phyloP scores from a whole-genome alignment of 495 filamentous ascomycete species.

The Trypethelium eluteriae region DNA sequence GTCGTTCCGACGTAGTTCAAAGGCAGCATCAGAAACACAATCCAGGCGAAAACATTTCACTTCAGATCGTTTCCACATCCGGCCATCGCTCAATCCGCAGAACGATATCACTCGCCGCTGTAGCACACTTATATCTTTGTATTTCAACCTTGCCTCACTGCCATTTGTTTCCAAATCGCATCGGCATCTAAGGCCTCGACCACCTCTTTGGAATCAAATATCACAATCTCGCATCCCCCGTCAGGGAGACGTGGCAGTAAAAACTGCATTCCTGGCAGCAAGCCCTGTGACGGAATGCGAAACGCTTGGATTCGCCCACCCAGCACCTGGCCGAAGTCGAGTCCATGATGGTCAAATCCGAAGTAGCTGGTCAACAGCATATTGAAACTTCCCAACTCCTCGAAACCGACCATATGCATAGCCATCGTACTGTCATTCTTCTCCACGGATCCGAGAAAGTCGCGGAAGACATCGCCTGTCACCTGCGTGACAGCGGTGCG shows the following conservation, averaged over 20 bases:
- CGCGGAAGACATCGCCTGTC: neutral
- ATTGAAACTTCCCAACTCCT: neutral
- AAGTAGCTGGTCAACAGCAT: neutral
- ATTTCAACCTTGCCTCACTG: neutral
- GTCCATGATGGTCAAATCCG: neutral
- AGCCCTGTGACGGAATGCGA: neutral
- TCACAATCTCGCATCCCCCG: neutral
- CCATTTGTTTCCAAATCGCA: neutral
- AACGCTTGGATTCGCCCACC: neutral
- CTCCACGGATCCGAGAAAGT: neutral
- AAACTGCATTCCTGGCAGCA: neutral
- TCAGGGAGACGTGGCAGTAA: neutral
- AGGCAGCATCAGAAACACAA: too few relatives aligned
- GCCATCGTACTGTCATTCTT: neutral
- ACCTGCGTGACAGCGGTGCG: neutral
- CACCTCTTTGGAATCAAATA: neutral
- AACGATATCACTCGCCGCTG: too few relatives aligned
- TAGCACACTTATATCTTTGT: neutral
- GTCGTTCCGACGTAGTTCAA: too few relatives aligned
- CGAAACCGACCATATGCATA: neutral
- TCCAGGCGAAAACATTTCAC: too few relatives aligned
- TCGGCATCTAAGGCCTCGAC: neutral
- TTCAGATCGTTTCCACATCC: too few relatives aligned
- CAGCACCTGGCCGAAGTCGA: neutral
- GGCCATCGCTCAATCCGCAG: too few relatives aligned